Conservation (phyloP, 257 asterid species). For the Lycium barbarum region DNA sequence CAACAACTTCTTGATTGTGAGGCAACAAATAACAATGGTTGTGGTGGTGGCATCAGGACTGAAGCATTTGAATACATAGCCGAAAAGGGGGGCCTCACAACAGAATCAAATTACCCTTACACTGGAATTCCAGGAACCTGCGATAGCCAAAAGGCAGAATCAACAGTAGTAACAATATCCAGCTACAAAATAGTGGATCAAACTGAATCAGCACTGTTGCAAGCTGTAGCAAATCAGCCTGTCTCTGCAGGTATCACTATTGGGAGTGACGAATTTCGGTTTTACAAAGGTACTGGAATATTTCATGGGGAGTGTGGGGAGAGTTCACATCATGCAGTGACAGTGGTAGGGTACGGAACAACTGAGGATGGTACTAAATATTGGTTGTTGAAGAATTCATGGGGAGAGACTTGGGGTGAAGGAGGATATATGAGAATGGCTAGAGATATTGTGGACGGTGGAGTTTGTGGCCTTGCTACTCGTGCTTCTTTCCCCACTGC, state of each 20-base stretch:
- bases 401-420: conserved; percentile 31
- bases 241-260: conserved; percentile 33
- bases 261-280: conserved; percentile 28
- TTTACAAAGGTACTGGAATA: conserved; percentile 34
- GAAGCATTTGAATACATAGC: conserved; percentile 36
- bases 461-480: conserved; percentile 32
- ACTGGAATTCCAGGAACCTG: conserved; percentile 29
- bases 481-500: conserved; percentile 29
- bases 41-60: conserved; percentile 32
- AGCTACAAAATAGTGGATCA: conserved; percentile 25
- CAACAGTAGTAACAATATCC: conserved; percentile 30
- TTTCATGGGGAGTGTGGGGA: conserved; percentile 36
- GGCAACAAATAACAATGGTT: conserved; percentile 24
- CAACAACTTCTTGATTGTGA: conserved; percentile 32
- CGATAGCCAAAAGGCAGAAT: conserved; percentile 11
- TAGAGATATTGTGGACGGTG: background rate
- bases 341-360: conserved; percentile 40
- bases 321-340: conserved; percentile 33
- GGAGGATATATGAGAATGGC: conserved; percentile 19
- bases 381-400: conserved; percentile 36
- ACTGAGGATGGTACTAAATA: conserved; percentile 27
- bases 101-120: conserved; percentile 40
- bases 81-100: conserved; percentile 35
- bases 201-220: conserved; percentile 32
- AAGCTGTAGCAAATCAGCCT: conserved; percentile 42